Evolutionary conservation across 2,329 filamentous ascomycete genomes (phyloP), one percentile per base, ranked within the genome.

Genomic region (Capronia coronata): DNA sequence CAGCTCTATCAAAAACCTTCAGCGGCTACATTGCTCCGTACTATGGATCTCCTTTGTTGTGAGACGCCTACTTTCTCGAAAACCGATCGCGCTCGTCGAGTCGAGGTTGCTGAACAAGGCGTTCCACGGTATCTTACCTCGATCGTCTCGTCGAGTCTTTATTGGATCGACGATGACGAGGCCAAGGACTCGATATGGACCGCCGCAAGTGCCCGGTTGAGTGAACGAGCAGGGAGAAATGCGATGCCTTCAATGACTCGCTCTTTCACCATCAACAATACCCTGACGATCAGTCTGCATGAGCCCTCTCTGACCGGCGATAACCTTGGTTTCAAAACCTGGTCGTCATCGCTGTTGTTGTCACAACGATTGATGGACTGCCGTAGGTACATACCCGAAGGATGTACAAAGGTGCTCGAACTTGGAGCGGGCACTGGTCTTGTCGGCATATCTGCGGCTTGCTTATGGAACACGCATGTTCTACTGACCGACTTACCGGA

Each of bases 261-360:
- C 35, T 71, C 69, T 9, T 86, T 86, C 64, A 67, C 61, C 6
- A 78, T 86, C 35, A 64, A 63, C 27, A 61, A 65, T 21, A 66
- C 71, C 1, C 75, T 89, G 58, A 76, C 83, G 39, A 72, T 98
- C 43, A 75, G 77, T 29, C 80, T 98, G 32, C 78, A 87, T 49
- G 93, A 98, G 65, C 93, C 93, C 1, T 83, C 89, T 1, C 73
- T 97, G 48, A 94, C 87, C 0, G 86, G 86, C 5, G 91, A 96
- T 66, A 86, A 87, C 51, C 74, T 97, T 14, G 93, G 93, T 1
- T 76, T 94, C 65, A 97, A 98, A 68, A 98, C 93, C 0, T 97
- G 93, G 93, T 87, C 86, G 0, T 91, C 89, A 0, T 91, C 89
- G 0, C 94, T 89, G 63, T 77, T 94, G 1, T 80, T 97, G 3